Conservation (phyloP, 305 asterid species). For the Stenogyne calaminthoides region DNA sequence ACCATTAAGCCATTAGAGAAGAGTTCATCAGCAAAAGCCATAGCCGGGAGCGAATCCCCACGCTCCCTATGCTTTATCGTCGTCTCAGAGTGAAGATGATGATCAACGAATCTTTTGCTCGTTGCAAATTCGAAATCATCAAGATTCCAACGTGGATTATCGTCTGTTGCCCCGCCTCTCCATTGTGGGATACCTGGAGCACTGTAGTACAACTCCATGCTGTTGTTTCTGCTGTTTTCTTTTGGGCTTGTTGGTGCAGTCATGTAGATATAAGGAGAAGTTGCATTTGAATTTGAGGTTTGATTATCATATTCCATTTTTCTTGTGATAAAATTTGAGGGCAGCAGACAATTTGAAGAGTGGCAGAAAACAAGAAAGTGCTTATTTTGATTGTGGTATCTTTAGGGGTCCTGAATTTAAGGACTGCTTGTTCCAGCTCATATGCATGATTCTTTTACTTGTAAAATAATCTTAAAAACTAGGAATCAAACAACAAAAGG, state of each 20-base stretch:
- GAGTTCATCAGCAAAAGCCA: slow-evolving; percentile 64
- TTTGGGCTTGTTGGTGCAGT: slow-evolving; percentile 60
- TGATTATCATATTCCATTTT: slow-evolving; percentile 38
- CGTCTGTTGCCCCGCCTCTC: neutral
- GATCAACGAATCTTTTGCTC: slow-evolving; percentile 41
- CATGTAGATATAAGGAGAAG: slow-evolving; percentile 44
- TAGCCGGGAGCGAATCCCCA: slow-evolving; percentile 51
- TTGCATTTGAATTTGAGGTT: slow-evolving; percentile 28
- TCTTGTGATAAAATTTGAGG: neutral
- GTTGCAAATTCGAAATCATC: slow-evolving; percentile 70
- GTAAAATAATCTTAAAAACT: slow-evolving; percentile 48
- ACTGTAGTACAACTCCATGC: slow-evolving; percentile 48
- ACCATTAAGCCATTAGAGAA: slow-evolving; percentile 62
- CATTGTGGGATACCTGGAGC: slow-evolving; percentile 61
- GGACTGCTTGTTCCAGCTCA: slow-evolving; percentile 42
- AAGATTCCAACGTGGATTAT: slow-evolving; percentile 11
- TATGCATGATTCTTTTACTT: slow-evolving; percentile 32
- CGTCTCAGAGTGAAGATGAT: slow-evolving; percentile 19
- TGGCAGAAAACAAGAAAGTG: slow-evolving; percentile 39
- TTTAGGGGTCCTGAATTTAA: slow-evolving; percentile 59
- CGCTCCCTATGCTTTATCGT: slow-evolving; percentile 26
- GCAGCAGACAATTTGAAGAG: slow-evolving; percentile 12
- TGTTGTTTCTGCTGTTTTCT: slow-evolving; percentile 23
- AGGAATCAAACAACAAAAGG: slow-evolving; percentile 26
- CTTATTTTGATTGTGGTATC: slow-evolving; percentile 21